Percentiles rank a stretch among this genome's conserved stretches.
phyloP scores from a whole-genome alignment of 2,329 filamentous ascomycete species.

The Chrysosphaeria jannelii region DNA sequence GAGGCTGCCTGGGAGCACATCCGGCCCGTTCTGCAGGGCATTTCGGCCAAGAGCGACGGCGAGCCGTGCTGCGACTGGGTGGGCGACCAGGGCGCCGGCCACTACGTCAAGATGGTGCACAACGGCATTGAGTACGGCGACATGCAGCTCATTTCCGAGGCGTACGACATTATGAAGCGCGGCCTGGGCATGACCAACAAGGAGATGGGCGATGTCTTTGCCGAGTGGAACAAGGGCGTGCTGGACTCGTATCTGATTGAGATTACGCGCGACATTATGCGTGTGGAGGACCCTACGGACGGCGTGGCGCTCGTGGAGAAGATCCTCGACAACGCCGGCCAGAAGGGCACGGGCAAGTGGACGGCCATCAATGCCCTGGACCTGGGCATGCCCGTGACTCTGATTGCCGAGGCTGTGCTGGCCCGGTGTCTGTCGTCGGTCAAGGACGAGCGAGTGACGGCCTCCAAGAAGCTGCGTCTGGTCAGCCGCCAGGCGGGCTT shows the following conservation, averaged over 20 bases:
- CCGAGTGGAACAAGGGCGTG: conserved; percentile 96
- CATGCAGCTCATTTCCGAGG: conserved; percentile 99
- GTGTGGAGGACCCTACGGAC: conserved; percentile 92
- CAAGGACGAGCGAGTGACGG: conserved; percentile 74
- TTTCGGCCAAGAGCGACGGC: conserved; percentile 86
- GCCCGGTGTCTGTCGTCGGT: conserved; percentile 77
- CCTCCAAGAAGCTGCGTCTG: conserved; percentile 44
- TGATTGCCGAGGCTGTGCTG: conserved; percentile 93
- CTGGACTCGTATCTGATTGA: conserved; percentile 98
- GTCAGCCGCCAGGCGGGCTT: conserved; percentile 52
- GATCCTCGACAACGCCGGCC: conserved; percentile 92
- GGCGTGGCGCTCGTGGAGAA: conserved; percentile 82
- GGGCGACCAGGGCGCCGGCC: conserved; percentile 93
- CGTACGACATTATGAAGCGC: conserved; percentile 99
- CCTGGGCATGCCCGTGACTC: conserved; percentile 90
- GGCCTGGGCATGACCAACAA: conserved; percentile 67
- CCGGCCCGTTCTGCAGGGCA: conserved; percentile 97
- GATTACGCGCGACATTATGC: conserved; percentile 95
- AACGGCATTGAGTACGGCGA: conserved; percentile 99
- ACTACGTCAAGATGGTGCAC: conserved; percentile 99
- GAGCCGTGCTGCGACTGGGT: conserved; percentile 99
- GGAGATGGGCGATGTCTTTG: conserved; percentile 86
- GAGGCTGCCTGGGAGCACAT: conserved; percentile 94
- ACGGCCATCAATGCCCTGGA: conserved; percentile 97
- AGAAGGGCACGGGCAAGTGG: conserved; percentile 99